A percentile compares a stretch with the other conserved stretches of the same genome.
These are phyloP conservation scores for Penicillium pulvis DNA, from an alignment of 495 filamentous ascomycete species.

Conservation along the genomic window DNA sequence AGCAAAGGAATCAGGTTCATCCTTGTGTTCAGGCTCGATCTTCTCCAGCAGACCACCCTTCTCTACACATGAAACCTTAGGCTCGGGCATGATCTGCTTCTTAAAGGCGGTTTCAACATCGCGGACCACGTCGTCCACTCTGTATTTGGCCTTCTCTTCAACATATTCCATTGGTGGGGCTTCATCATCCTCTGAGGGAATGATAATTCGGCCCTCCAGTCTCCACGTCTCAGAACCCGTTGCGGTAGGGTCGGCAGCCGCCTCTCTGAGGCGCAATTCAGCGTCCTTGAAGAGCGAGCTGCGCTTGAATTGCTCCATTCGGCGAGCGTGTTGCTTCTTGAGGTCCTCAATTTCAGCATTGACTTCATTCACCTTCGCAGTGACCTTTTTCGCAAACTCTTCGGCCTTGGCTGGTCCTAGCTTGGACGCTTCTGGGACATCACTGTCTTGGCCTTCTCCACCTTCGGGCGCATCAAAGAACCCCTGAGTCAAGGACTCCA, in stretches of 20 bases:
- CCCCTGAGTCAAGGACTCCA: slow-evolving; percentile 77
- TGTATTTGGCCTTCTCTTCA: slow-evolving; percentile 51
- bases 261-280: slow-evolving; percentile 56
- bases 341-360: slow-evolving; percentile 80
- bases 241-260: slow-evolving; percentile 52
- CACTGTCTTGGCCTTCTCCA: slow-evolving; percentile 36
- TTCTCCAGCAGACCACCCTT: slow-evolving; percentile 72
- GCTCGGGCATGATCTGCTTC: slow-evolving; percentile 57
- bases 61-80: slow-evolving; percentile 66
- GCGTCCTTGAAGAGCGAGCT: slow-evolving; percentile 63
- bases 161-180: slow-evolving; percentile 35
- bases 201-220: slow-evolving; percentile 59
- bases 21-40: slow-evolving; percentile 46
- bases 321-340: slow-evolving; percentile 72
- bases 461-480: slow-evolving; percentile 64
- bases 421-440: slow-evolving; percentile 58
- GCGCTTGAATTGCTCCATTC: slow-evolving; percentile 71
- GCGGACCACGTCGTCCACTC: slow-evolving; percentile 61
- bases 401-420: slow-evolving; percentile 68
- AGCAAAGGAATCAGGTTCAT: slow-evolving; percentile 37
- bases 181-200: slow-evolving; percentile 53
- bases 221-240: slow-evolving; percentile 62
- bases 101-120: slow-evolving; percentile 58
- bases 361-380: slow-evolving; percentile 63
- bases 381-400: slow-evolving; percentile 75